Evolutionary conservation across 352 stramenopile species (phyloP).

Genomic region (Globisporangium acanthophoron): DNA sequence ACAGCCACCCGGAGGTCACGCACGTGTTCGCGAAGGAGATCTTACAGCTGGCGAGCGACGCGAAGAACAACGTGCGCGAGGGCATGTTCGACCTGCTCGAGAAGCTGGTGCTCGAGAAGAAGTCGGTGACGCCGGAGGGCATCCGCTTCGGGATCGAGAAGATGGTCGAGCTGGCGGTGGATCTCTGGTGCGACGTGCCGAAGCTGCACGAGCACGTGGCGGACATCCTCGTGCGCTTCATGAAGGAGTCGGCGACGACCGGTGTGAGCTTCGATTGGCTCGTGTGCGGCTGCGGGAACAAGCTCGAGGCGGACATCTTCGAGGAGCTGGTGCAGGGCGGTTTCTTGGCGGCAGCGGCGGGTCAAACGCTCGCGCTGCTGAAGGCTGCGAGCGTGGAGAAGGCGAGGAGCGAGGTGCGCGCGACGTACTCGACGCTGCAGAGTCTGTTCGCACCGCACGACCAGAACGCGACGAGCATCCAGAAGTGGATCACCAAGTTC

Average conservation of each 20-base stretch:
- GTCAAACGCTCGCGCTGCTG: constrained; percentile 42
- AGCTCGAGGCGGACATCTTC: constrained; percentile 47
- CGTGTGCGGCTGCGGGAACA: constrained; percentile 35
- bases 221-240: constrained; percentile 66
- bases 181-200: constrained; percentile 78
- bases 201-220: constrained; percentile 76
- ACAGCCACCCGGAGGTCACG: constrained; percentile 48
- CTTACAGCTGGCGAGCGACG: constrained; percentile 58
- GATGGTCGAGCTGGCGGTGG: constrained; percentile 46
- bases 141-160: constrained; percentile 59
- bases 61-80: constrained; percentile 41
- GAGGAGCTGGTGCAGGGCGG: constrained; percentile 69
- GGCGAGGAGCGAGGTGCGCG: constrained; percentile 41
- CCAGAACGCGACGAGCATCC: constrained; percentile 41
- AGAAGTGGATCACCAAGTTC: constrained; percentile 69
- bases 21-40: constrained; percentile 54
- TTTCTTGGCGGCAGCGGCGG: constrained; percentile 49
- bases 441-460: constrained; percentile 52
- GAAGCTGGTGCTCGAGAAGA: constrained; percentile 58
- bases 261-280: constrained; percentile 71
- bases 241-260: constrained; percentile 49
- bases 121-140: constrained; percentile 45
- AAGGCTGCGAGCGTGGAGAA: constrained; percentile 34
- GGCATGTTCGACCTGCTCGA: constrained; percentile 68
- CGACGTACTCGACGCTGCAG: constrained; percentile 48